These are phyloP conservation scores for Penicillium bovifimosum DNA, from an alignment of 495 filamentous ascomycete species.

Conservation along the genomic window DNA sequence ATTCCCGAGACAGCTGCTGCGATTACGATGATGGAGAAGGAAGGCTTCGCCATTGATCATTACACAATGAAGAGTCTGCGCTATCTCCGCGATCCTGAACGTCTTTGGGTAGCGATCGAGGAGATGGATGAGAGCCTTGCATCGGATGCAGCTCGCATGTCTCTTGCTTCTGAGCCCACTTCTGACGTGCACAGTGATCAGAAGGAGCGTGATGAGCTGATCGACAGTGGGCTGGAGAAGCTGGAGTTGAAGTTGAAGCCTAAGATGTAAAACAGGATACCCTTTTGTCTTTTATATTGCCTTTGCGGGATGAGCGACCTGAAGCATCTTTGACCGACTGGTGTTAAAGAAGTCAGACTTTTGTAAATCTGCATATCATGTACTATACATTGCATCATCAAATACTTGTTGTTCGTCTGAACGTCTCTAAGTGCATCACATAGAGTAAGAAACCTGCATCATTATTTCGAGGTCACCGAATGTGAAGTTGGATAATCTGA, in stretches of 20 bases:
- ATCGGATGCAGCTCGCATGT: not conserved
- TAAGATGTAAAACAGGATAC: conserved; percentile 25
- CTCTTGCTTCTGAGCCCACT: conserved; percentile 1
- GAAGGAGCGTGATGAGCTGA: conserved; percentile 19
- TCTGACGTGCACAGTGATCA: conserved; percentile 8
- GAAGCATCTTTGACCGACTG: conserved; percentile 3
- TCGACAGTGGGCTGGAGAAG: conserved; percentile 33
- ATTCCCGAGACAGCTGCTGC: conserved; percentile 43
- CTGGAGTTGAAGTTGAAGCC: conserved; percentile 23
- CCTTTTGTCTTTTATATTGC: conserved; percentile 18
- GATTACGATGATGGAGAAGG: conserved; percentile 44
- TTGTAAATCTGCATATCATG: conserved; percentile 21
- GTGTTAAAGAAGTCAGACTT: conserved; percentile 10
- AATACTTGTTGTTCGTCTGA: conserved; percentile 16
- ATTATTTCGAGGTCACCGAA: not conserved
- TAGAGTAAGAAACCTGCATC: not conserved
- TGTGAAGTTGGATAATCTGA: not conserved
- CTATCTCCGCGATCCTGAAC: conserved; percentile 35
- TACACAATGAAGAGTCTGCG: conserved; percentile 39
- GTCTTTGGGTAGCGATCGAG: conserved; percentile 37
- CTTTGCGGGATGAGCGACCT: conserved; percentile 5
- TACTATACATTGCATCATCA: conserved; percentile 31
- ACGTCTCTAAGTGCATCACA: not conserved
- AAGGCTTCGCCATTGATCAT: conserved; percentile 34
- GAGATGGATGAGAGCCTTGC: conserved; percentile 19